Evolutionary conservation across 2,329 filamentous ascomycete species (phyloP).

Genomic region (Aspergillus sp.): DNA sequence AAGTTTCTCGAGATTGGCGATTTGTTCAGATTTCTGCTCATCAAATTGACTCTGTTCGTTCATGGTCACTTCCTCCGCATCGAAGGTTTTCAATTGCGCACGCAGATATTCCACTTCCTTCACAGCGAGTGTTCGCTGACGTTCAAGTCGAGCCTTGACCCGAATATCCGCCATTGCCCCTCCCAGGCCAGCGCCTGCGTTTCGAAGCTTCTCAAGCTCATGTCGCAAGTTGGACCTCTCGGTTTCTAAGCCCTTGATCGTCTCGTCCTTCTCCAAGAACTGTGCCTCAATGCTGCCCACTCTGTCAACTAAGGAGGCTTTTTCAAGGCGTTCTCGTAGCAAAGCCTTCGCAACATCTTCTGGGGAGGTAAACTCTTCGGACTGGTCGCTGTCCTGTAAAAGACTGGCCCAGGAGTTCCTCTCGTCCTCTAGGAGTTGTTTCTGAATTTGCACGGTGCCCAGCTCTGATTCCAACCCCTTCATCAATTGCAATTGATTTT

Average conservation of each 20-base stretch:
- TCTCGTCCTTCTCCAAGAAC: slow-evolving; percentile 71
- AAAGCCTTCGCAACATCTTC: slow-evolving; percentile 83
- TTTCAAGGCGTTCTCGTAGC: slow-evolving; percentile 77
- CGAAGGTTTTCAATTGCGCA: slow-evolving; percentile 84
- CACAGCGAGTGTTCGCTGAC: slow-evolving; percentile 78
- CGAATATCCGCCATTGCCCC: slow-evolving; percentile 61
- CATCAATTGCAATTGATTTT: slow-evolving; percentile 73
- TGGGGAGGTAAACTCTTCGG: slow-evolving; percentile 78
- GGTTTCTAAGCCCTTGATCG: slow-evolving; percentile 68
- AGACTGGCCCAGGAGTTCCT: slow-evolving; percentile 83
- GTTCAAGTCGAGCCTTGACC: slow-evolving; percentile 72
- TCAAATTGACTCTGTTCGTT: slow-evolving; percentile 70
- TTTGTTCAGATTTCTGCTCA: slow-evolving; percentile 68
- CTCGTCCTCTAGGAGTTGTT: slow-evolving; percentile 86
- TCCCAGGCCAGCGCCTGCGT: slow-evolving; percentile 38
- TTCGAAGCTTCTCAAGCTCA: slow-evolving; percentile 70
- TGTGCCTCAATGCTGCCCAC: slow-evolving; percentile 79
- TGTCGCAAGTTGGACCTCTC: slow-evolving; percentile 65
- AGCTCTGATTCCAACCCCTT: slow-evolving; percentile 74
- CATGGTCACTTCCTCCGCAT: slow-evolving; percentile 84
- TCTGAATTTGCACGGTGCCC: slow-evolving; percentile 75
- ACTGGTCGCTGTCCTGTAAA: slow-evolving; percentile 66
- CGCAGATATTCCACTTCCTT: slow-evolving; percentile 95
- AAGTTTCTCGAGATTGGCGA: slow-evolving; percentile 79
- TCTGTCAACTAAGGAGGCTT: slow-evolving; percentile 74